Evolutionary conservation across 176 grass and related monocot species (phyloP).

Genomic region (Raddia distichophylla): DNA sequence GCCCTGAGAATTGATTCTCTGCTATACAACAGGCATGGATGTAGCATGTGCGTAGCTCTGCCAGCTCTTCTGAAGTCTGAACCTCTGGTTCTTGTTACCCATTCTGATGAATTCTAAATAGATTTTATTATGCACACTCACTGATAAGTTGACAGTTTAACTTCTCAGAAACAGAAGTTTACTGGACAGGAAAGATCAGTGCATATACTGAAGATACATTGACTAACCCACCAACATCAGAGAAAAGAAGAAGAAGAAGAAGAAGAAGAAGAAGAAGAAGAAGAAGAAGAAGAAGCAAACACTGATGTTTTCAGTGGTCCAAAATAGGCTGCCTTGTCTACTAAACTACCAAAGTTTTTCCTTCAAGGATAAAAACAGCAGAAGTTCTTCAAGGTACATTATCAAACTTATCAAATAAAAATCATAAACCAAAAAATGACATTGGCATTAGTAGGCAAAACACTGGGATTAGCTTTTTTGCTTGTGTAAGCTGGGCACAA

Average conservation of each 20-base stretch:
- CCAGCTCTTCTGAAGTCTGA: slow-evolving; percentile 22
- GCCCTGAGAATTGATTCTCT: slow-evolving; percentile 26
- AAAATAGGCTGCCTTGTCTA: slow-evolving; percentile 3
- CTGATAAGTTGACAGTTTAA: background rate
- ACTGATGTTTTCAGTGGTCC: background rate
- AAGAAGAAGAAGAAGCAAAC: background rate
- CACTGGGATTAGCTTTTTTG: background rate
- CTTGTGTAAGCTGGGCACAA: background rate
- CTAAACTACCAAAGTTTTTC: background rate
- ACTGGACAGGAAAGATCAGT: background rate
- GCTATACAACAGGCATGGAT: slow-evolving; percentile 18
- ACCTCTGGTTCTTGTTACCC: background rate
- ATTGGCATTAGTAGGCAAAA: slow-evolving; percentile 17
- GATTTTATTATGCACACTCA: background rate
- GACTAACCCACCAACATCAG: background rate
- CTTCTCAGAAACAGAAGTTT: background rate
- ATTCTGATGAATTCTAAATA: slow-evolving; percentile 7
- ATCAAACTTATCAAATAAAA: background rate
- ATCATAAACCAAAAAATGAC: slow-evolving; percentile 8
- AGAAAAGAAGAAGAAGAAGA: background rate
- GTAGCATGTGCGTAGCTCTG: slow-evolving; percentile 34
- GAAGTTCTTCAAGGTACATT: background rate
- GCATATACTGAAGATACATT: background rate
- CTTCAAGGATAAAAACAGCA: no score
- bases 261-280: background rate